phyloP scores from a whole-genome alignment of 805 yeast genomes.

The Monosporozyma aerobia region DNA sequence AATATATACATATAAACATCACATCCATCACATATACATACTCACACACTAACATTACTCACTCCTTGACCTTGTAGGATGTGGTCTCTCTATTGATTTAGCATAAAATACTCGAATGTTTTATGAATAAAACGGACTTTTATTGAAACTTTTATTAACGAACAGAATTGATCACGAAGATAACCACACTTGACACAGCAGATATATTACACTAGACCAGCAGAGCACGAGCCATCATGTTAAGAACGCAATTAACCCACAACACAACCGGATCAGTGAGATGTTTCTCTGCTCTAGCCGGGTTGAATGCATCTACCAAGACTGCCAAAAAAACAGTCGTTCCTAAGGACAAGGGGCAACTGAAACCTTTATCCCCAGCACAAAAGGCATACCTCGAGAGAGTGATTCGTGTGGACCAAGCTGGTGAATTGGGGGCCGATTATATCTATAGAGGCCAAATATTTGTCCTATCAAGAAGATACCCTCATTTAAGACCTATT shows the following conservation, averaged over 20 bases:
- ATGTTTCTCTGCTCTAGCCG: conserved; percentile 11
- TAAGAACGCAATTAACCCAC: background rate
- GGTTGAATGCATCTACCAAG: conserved; percentile 5
- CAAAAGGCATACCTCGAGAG: conserved; percentile 66
- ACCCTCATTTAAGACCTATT: conserved; percentile 69
- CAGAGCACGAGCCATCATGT: background rate
- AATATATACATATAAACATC: background rate
- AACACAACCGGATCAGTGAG: background rate
- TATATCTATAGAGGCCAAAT: conserved; percentile 89
- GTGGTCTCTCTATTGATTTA: background rate
- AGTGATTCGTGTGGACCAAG: conserved; percentile 87
- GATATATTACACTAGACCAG: background rate
- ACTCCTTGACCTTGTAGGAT: background rate
- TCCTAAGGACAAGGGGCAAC: conserved; percentile 6
- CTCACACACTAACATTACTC: background rate
- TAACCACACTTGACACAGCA: too few relatives aligned
- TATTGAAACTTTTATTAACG: background rate
- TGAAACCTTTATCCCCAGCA: conserved; percentile 34
- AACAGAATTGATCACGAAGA: background rate
- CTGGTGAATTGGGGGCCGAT: conserved; percentile 96
- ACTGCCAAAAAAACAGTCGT: background rate
- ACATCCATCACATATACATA: background rate
- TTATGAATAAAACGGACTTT: background rate
- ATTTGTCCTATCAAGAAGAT: conserved; percentile 55
- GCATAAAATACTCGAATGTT: background rate